Evolutionary conservation across 2,329 filamentous ascomycete species (phyloP), one percentile per base, ranked within the genome.

Genomic region (Colletotrichum limetticola): DNA sequence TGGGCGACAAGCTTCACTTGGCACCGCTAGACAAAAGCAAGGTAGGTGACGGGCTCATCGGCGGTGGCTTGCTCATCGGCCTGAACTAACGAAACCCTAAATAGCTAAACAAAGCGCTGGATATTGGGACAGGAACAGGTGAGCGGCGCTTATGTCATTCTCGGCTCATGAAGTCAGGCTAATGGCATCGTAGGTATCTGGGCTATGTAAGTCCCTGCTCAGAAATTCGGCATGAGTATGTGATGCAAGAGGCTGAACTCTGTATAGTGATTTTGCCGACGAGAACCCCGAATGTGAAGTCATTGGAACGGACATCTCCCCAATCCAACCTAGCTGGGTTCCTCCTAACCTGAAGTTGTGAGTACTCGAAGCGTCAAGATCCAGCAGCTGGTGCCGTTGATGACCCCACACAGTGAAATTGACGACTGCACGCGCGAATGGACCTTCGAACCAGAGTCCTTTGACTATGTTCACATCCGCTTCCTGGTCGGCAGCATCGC

Each of bases 401-500:
- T 71, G 78, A 78, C 61, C 76, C 2, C 0, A 2, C 11, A 24
- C n/a, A 72, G 69, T 5, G 64, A 91, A 72, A 87, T 92, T 58
- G 91, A 93, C 77, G 90, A 93, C 77, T 88, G 89, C 60, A 89
- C 89, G 72, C 84, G 78, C 7, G 81, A 82, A 0, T 86, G 84
- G 83, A 90, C 82, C 80, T 89, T 82, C 77, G 22, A 71, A 5
- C 82, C 85, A 74, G 86, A 73, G 74, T 72, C 74, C 24, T 89
- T 90, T 76, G 90, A 92, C 80, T 90, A 86, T 76, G 86, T 92
- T 67, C 90, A 91, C 78, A 86, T 87, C 5, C 86, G 87, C 24
- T 84, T 88, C 75, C 82, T 91, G 74, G 80, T 85, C 1, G 89
- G 90, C 26, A 84, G 85, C 65, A 85, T 91, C 74, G 78, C 83